Conservation (phyloP, 768 basidiomycete species). For the Boletales sp. region DNA sequence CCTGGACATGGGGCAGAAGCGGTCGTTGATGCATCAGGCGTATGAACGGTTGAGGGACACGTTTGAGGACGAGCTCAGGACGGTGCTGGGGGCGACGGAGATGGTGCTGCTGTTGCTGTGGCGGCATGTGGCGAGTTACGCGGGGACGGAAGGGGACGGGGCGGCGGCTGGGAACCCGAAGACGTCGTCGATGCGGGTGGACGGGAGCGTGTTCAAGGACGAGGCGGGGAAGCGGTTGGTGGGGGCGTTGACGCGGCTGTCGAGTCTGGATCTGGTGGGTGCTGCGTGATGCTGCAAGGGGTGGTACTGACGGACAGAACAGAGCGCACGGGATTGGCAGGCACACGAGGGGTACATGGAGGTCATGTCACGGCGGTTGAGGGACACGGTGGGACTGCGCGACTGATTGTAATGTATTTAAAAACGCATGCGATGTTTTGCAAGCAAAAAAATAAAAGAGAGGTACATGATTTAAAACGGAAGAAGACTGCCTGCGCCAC, state of each 20-base stretch:
- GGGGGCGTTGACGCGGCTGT: constrained; percentile 53
- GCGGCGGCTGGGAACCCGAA: constrained; percentile 33
- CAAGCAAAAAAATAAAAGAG: background rate
- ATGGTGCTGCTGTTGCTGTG: constrained; percentile 77
- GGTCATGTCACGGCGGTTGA: constrained; percentile 69
- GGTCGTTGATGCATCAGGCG: constrained; percentile 59
- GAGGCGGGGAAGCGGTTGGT: constrained; percentile 55
- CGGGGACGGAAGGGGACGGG: constrained; percentile 22
- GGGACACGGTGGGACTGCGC: constrained; percentile 59
- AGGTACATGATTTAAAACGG: constrained; percentile 51
- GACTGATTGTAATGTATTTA: constrained; percentile 19
- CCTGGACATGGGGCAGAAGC: constrained; percentile 65
- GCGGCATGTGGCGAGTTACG: constrained; percentile 74
- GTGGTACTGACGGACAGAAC: constrained; percentile 10
- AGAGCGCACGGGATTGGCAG: constrained; percentile 52
- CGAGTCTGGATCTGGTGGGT: constrained; percentile 48
- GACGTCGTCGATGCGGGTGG: constrained; percentile 48
- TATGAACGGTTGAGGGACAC: constrained; percentile 44
- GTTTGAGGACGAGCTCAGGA: constrained; percentile 46
- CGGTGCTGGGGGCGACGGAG: constrained; percentile 69
- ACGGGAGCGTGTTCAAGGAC: constrained; percentile 53
- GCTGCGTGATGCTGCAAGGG: background rate
- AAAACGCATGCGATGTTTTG: background rate
- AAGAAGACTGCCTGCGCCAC: constrained; percentile 79
- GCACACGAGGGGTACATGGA: constrained; percentile 69